A percentile compares a stretch with the other conserved stretches of the same genome.
Evolutionary conservation across 805 yeast genomes (phyloP).

Genomic region (Candida andamanensis): DNA sequence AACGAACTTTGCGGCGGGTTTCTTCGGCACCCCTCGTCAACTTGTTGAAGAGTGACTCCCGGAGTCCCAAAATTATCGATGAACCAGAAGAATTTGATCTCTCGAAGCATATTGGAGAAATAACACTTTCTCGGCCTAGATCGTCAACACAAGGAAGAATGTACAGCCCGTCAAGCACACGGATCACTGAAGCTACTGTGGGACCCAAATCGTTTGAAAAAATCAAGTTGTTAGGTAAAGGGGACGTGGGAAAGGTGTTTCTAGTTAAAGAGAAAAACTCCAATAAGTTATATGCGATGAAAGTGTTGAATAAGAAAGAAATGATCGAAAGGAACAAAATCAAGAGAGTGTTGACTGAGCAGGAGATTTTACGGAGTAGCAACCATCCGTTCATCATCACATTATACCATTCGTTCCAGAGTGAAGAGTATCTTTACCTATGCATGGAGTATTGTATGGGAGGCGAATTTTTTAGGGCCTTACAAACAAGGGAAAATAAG

Average conservation of each 20-base stretch:
- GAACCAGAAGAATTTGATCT: constrained; percentile 40
- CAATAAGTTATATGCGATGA: constrained; percentile 83
- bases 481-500: constrained; percentile 84
- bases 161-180: constrained; percentile 71
- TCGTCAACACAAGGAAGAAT: constrained; percentile 47
- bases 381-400: constrained; percentile 98
- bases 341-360: constrained; percentile 93
- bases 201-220: constrained; percentile 85
- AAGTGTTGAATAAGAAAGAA: constrained; percentile 81
- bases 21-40: constrained; percentile 77
- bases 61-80: constrained; percentile 4
- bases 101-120: constrained; percentile 40
- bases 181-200: constrained; percentile 72
- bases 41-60: constrained; percentile 23
- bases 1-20: constrained; percentile 52
- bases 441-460: constrained; percentile 99
- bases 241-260: constrained; percentile 97
- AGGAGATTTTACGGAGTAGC: constrained; percentile 89
- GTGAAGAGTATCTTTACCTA: constrained; percentile 82
- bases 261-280: constrained; percentile 78
- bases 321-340: constrained; percentile 94
- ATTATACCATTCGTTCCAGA: constrained; percentile 91
- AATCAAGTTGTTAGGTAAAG: constrained; percentile 86
- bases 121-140: constrained; percentile 32
- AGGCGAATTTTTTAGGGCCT: constrained; percentile 94